phyloP scores from a whole-genome alignment of 352 stramenopile genomes.

The Pythium sp. region DNA sequence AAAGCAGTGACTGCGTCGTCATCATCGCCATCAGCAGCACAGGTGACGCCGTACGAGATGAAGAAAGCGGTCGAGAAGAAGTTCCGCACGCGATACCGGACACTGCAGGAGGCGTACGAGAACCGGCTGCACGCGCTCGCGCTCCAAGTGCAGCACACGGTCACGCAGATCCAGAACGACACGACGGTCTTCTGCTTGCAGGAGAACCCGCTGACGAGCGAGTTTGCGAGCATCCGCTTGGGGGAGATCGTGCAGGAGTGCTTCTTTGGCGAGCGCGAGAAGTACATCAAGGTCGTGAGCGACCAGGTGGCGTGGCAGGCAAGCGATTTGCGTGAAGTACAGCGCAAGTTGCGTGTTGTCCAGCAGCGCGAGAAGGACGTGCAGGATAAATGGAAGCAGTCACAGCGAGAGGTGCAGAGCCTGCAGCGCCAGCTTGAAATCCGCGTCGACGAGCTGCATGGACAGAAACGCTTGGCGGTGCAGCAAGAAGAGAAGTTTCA shows the following conservation, averaged over 20 bases:
- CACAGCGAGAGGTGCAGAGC: constrained; percentile 38
- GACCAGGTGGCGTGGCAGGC: constrained; percentile 74
- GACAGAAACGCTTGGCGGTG: constrained; percentile 30
- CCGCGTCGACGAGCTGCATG: constrained; percentile 39
- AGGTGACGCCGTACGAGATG: constrained; percentile 26
- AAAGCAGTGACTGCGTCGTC: background rate
- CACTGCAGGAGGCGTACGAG: constrained; percentile 73
- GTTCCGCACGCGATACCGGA: constrained; percentile 63
- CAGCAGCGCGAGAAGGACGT: constrained; percentile 36
- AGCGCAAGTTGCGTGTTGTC: constrained; percentile 41
- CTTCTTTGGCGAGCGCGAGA: constrained; percentile 64
- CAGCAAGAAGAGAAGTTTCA: constrained; percentile 25
- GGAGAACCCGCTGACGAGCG: constrained; percentile 58
- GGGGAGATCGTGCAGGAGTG: constrained; percentile 67
- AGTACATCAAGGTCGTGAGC: constrained; percentile 69
- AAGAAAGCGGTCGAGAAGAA: constrained; percentile 67
- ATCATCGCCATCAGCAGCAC: background rate
- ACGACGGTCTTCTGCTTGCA: constrained; percentile 59
- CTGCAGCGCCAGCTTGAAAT: constrained; percentile 43
- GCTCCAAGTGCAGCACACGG: constrained; percentile 42
- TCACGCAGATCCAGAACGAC: constrained; percentile 58
- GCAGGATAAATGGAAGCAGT: constrained; percentile 41
- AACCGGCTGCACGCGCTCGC: constrained; percentile 59
- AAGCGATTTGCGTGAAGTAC: constrained; percentile 49
- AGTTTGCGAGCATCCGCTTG: constrained; percentile 57